A percentile compares a stretch with the other conserved stretches of the same genome.
phyloP scores from a whole-genome alignment of 768 basidiomycete genomes.

The Russula sp. region DNA sequence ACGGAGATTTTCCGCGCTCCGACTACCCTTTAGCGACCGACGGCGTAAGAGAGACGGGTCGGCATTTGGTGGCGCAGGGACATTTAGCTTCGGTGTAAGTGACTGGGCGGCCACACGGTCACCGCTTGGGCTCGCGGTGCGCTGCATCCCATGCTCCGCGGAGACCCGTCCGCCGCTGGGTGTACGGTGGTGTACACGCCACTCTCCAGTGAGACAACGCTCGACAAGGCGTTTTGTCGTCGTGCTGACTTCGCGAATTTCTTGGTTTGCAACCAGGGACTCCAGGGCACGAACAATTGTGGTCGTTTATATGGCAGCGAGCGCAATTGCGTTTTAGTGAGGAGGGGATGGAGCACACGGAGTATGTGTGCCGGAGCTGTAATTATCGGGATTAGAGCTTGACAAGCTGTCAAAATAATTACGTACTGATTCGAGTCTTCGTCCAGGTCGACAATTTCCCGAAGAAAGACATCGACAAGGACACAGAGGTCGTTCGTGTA shows the following conservation, averaged over 20 bases:
- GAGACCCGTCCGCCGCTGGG: conserved; percentile 23
- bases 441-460: conserved; percentile 87
- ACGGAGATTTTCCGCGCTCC: conserved; percentile 62
- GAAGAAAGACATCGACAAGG: conserved; percentile 95
- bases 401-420: not conserved
- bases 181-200: conserved; percentile 73
- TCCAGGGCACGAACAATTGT: conserved; percentile 84
- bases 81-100: conserved; percentile 26
- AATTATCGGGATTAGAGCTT: not conserved
- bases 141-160: conserved; percentile 30
- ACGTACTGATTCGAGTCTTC: conserved; percentile 90
- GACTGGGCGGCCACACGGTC: conserved; percentile 35
- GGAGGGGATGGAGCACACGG: conserved; percentile 90
- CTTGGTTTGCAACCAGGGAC: conserved; percentile 65
- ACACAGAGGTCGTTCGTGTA: conserved; percentile 98
- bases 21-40: conserved; percentile 57
- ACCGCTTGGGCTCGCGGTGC: conserved; percentile 34
- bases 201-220: conserved; percentile 81
- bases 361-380: conserved; percentile 95
- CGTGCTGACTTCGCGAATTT: conserved; percentile 77
- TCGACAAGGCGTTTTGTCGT: conserved; percentile 92
- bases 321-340: conserved; percentile 90
- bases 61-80: conserved; percentile 39
- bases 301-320: conserved; percentile 85
- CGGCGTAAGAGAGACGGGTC: conserved; percentile 34